Conservation (phyloP, 306 rosid genomes). For the Ammopiptanthus mongolicus region DNA sequence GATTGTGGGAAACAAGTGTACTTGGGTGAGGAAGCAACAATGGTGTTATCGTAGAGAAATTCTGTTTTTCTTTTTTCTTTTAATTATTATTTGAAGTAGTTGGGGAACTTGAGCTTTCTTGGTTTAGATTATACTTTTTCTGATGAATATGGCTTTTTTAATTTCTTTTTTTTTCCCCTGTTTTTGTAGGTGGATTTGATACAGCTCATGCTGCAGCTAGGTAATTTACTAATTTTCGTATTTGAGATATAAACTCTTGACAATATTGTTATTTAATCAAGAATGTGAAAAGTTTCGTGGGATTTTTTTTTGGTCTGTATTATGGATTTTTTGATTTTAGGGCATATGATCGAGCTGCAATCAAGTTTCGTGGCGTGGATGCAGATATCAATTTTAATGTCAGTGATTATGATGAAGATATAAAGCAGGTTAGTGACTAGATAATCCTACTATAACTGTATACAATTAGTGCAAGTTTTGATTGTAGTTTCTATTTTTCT, state of each 20-base stretch:
- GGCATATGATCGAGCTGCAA: constrained; percentile 96
- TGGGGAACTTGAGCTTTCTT: background rate
- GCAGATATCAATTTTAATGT: constrained; percentile 88
- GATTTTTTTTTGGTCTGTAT: background rate
- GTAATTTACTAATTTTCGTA: constrained; percentile 19
- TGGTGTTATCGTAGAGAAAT: background rate
- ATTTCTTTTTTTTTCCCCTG: background rate
- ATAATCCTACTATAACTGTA: background rate
- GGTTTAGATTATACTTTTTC: background rate
- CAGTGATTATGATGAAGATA: constrained; percentile 77
- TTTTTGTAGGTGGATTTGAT: constrained; percentile 74
- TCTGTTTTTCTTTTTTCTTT: too few relatives aligned
- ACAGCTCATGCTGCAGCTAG: constrained; percentile 94
- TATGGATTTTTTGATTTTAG: constrained; percentile 30
- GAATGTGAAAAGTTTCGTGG: background rate
- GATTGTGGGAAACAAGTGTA: constrained; percentile 92
- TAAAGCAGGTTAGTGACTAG: constrained; percentile 52
- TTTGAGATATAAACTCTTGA: background rate
- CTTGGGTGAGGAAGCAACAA: constrained; percentile 55
- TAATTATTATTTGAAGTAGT: background rate
- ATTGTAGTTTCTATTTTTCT: background rate
- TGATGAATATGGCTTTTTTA: background rate
- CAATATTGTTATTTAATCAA: background rate
- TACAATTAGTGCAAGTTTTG: too few relatives aligned
- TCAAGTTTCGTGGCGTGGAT: constrained; percentile 80